A percentile compares a stretch with the other conserved stretches of the same genome.
Conservation (phyloP, 2,329 filamentous ascomycete genomes). For the Penicillium sp. region DNA sequence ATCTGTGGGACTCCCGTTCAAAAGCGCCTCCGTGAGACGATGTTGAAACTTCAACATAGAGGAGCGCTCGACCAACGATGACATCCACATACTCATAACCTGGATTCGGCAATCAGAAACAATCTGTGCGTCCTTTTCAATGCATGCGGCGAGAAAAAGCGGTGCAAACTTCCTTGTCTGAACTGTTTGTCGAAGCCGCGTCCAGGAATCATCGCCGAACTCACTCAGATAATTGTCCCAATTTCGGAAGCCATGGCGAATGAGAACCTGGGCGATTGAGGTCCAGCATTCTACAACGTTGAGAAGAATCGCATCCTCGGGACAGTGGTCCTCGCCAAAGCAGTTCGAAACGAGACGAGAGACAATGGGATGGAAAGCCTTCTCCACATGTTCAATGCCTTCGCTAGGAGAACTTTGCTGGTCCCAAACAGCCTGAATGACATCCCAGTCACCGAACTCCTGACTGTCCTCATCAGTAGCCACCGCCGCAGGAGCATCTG, state of each 20-base stretch:
- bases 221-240: slow-evolving; percentile 58
- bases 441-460: slow-evolving; percentile 61
- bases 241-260: slow-evolving; percentile 46
- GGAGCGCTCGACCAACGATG: slow-evolving; percentile 58
- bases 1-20: slow-evolving; percentile 48
- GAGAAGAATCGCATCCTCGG: slow-evolving; percentile 54
- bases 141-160: slow-evolving; percentile 46
- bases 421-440: slow-evolving; percentile 48
- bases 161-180: slow-evolving; percentile 50
- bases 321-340: slow-evolving; percentile 57
- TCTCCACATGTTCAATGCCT: slow-evolving; percentile 37
- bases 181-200: slow-evolving; percentile 44
- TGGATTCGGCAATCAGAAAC: slow-evolving; percentile 47
- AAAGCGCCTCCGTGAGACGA: slow-evolving; percentile 52
- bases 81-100: slow-evolving; percentile 55
- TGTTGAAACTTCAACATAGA: slow-evolving; percentile 62
- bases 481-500: slow-evolving; percentile 19
- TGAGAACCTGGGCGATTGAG: slow-evolving; percentile 47
- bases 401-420: slow-evolving; percentile 26
- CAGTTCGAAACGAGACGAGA: slow-evolving; percentile 58
- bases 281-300: slow-evolving; percentile 57
- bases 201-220: slow-evolving; percentile 53
- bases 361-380: slow-evolving; percentile 49
- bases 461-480: slow-evolving; percentile 59
- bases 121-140: slow-evolving; percentile 42